Evolutionary conservation across 352 stramenopile species (phyloP), one percentile per base, ranked within the genome.

Genomic region (Phytopythium oedochilum): DNA sequence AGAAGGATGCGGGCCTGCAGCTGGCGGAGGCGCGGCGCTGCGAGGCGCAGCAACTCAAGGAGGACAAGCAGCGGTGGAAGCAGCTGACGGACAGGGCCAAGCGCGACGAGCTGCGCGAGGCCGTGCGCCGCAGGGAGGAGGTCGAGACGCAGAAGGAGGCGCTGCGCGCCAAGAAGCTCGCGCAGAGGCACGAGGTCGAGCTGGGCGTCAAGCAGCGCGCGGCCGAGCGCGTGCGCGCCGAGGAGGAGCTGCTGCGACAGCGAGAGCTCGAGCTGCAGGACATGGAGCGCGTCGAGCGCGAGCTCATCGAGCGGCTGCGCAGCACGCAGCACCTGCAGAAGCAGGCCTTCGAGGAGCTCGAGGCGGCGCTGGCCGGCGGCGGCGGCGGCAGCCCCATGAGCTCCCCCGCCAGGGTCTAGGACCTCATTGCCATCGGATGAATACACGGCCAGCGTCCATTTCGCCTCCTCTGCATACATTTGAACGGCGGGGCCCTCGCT

Each of bases 271-370:
- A 94, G 36, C 79, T 94, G 7, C 74, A 87, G 20, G 80, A 90
- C 34, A 94, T 94, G 84, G 84, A 94, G 52, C 80, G 70, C 22
- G 61, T 89, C 35, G 84, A 92, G 58, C 57, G 89, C 15, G 82
- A 94, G 63, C 72, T 92, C 34, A 94, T 92, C 53, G 76, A 92
- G 49, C 66, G 82, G 5, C 68, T 92, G 32, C 78, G 83, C 55
- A 91, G 89, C 64, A 94, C 82, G 31, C 82, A 94, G 63, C 80
- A 92, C 46, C 42, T 94, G 28, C 84, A 94, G 58, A 91, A 92
- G 54, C 78, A 94, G 53, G 84, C 82, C 0, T 92, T 92, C 40
- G 78, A 94, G 47, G 82, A 94, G 50, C 76, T 94, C 23, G 84
- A 94, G 69, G 75, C 78, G 20, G 84, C 82, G 1, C 66, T 94